phyloP scores from a whole-genome alignment of 352 stramenopile species.

The Pythium aristosporum region DNA sequence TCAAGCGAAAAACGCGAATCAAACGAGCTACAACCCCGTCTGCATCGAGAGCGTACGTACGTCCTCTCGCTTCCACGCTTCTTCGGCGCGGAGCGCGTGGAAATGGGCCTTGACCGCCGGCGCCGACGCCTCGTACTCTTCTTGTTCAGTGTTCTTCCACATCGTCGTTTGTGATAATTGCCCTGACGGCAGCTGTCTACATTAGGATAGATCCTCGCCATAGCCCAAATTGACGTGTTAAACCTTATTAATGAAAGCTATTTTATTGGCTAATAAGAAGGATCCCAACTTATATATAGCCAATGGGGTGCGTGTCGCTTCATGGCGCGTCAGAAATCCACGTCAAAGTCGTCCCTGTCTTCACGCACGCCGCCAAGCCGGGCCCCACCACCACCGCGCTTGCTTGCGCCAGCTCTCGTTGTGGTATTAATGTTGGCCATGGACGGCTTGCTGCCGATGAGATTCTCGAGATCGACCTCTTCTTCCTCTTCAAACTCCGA shows the following conservation, averaged over 20 bases:
- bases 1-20: neutral
- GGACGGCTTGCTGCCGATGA: constrained; percentile 48
- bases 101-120: constrained; percentile 82
- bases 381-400: neutral
- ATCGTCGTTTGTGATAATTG: constrained; percentile 23
- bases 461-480: constrained; percentile 69
- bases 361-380: constrained; percentile 4
- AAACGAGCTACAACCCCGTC: neutral
- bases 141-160: constrained; percentile 59
- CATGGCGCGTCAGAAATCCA: constrained; percentile 41
- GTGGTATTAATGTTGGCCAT: constrained; percentile 3
- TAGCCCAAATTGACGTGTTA: constrained; percentile 2
- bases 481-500: constrained; percentile 83
- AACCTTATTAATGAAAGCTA: neutral
- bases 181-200: neutral
- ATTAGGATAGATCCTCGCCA: neutral
- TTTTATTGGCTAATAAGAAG: neutral
- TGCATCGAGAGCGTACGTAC: constrained; percentile 28
- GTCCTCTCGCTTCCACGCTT: constrained; percentile 56
- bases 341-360: constrained; percentile 64
- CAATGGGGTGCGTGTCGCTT: constrained; percentile 17
- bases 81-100: constrained; percentile 66
- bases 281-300: neutral
- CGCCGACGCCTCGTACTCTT: constrained; percentile 71
- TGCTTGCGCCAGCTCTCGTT: constrained; percentile 1